phyloP scores from a whole-genome alignment of 495 filamentous ascomycete genomes.

The Hapsidospora chrysogenum region DNA sequence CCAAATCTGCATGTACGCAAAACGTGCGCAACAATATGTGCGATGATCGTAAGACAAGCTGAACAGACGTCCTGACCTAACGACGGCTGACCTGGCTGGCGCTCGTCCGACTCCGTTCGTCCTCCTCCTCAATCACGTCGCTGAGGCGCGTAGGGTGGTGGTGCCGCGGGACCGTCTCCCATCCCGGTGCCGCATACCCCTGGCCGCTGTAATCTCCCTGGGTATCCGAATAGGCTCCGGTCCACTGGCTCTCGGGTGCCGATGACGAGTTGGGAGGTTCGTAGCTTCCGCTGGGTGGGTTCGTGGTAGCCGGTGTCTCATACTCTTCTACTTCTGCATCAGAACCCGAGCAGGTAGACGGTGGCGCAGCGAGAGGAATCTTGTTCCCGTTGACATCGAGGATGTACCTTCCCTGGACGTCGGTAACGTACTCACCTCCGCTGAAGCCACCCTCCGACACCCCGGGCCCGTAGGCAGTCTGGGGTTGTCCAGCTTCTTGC shows the following conservation, averaged over 20 bases:
- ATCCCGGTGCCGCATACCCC: constrained; percentile 53
- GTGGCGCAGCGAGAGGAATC: constrained; percentile 19
- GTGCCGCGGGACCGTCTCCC: constrained; percentile 72
- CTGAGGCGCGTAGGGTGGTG: constrained; percentile 90
- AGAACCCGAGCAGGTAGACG: constrained; percentile 16
- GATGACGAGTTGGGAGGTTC: constrained; percentile 13
- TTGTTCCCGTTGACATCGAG: constrained; percentile 28
- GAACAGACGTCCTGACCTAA: too few species aligned
- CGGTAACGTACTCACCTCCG: constrained; percentile 40
- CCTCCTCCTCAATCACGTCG: constrained; percentile 78
- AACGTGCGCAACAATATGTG: too few species aligned
- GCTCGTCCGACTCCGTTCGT: constrained; percentile 50
- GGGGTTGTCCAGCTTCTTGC: constrained; percentile 7
- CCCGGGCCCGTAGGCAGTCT: constrained; percentile 11
- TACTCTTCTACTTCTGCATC: constrained; percentile 32
- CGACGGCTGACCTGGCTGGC: constrained; percentile 29
- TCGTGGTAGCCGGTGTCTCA: constrained; percentile 20
- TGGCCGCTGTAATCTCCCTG: constrained; percentile 23
- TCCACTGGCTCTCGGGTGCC: constrained; percentile 9
- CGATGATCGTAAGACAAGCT: too few species aligned
- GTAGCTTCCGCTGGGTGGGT: constrained; percentile 13
- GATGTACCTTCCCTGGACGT: constrained; percentile 29
- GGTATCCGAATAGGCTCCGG: constrained; percentile 6
- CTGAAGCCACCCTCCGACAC: constrained; percentile 38
- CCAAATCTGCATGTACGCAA: too few species aligned